Percentiles rank a stretch among this genome's conserved stretches.
Conservation (phyloP, 257 asterid genomes). For the Lantana camara region DNA sequence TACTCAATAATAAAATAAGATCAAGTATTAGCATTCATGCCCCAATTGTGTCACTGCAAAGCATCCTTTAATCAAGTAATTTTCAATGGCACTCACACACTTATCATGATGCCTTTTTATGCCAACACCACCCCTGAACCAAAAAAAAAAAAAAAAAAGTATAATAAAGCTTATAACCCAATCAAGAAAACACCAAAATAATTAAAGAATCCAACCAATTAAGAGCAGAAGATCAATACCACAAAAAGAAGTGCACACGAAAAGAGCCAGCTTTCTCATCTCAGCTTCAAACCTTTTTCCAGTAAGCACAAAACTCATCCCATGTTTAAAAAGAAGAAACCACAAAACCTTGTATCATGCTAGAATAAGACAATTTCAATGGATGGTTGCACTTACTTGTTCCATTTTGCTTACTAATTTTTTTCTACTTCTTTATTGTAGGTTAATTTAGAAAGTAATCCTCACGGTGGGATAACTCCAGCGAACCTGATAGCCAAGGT, state of each 20-base stretch:
- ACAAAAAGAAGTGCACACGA: slow-evolving; percentile 84
- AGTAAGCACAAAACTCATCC: slow-evolving; percentile 86
- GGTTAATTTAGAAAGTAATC: no score
- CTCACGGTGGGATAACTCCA: no score
- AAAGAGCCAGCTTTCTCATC: slow-evolving; percentile 80
- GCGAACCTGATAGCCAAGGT: no score
- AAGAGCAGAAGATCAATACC: slow-evolving; percentile 52
- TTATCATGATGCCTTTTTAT: slow-evolving; percentile 87
- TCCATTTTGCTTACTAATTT: no score
- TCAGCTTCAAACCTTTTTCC: slow-evolving; percentile 69
- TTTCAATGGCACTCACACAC: slow-evolving; percentile 80
- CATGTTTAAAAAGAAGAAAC: no score
- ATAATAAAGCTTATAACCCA: not conserved
- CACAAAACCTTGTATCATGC: no score
- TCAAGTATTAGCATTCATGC: no score
- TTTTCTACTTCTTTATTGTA: no score
- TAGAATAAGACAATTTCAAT: no score
- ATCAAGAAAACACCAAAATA: not conserved
- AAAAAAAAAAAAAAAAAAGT: slow-evolving; percentile 23
- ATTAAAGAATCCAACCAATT: not conserved
- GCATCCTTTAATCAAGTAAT: slow-evolving; percentile 75
- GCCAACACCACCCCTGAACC: slow-evolving; percentile 95
- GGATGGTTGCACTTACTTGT: no score
- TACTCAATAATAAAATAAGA: no score
- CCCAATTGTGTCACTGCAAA: slow-evolving; percentile 98